These are phyloP conservation scores for Neohortaea acidophila DNA, from an alignment of 495 filamentous ascomycete species.

Conservation along the genomic window DNA sequence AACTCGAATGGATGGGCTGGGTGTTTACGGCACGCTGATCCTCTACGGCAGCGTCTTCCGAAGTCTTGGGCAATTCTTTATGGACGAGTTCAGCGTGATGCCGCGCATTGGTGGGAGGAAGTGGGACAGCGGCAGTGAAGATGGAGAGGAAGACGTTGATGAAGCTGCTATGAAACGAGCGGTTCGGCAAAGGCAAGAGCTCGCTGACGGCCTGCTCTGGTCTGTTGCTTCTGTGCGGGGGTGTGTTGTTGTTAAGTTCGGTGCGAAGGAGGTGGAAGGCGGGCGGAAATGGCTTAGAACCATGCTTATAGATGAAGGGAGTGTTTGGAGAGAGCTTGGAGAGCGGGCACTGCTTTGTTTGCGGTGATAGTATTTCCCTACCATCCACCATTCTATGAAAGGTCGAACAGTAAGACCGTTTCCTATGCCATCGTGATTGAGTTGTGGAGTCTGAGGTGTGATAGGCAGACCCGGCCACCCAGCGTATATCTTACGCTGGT, in stretches of 20 bases:
- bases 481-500: no score
- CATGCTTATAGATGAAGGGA: conserved; percentile 43
- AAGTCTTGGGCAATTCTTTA: conserved; percentile 48
- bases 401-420: no score
- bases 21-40: conserved; percentile 69
- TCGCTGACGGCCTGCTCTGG: conserved; percentile 46
- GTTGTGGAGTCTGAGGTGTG: no score
- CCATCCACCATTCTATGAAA: no score
- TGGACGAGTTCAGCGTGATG: conserved; percentile 56
- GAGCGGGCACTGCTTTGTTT: conserved; percentile 48
- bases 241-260: conserved; percentile 80
- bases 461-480: no score
- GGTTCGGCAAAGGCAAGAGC: conserved; percentile 35
- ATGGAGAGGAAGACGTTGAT: conserved; percentile 22
- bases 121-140: conserved; percentile 27
- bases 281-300: conserved; percentile 45
- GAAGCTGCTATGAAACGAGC: conserved; percentile 27
- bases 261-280: conserved; percentile 44
- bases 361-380: no score
- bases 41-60: conserved; percentile 59
- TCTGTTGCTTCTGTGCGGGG: conserved; percentile 71
- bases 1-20: conserved; percentile 46
- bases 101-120: conserved; percentile 75
- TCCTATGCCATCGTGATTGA: no score
- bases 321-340: conserved; percentile 43